These are phyloP conservation scores for Talaromyces marneffei DNA, from an alignment of 2,329 filamentous ascomycete genomes.

Conservation along the genomic window DNA sequence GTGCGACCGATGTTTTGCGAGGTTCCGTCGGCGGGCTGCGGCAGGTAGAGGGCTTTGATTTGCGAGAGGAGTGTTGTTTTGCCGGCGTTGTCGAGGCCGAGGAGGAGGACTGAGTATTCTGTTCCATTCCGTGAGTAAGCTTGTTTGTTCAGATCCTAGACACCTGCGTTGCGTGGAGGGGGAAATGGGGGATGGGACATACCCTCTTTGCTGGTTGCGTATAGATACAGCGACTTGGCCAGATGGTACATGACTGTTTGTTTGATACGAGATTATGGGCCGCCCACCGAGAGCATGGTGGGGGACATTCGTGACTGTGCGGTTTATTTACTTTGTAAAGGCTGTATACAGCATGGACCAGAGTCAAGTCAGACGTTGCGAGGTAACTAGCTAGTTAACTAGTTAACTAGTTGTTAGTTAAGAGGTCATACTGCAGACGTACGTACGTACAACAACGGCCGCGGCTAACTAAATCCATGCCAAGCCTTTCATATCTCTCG, in stretches of 20 bases:
- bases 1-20: slow-evolving; percentile 66
- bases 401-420: no score
- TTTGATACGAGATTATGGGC: neutral
- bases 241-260: slow-evolving; percentile 76
- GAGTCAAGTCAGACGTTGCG: neutral
- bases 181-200: no score
- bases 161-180: no score
- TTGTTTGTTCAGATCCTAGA: neutral
- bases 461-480: neutral
- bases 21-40: slow-evolving; percentile 35
- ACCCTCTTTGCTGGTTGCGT: slow-evolving; percentile 97
- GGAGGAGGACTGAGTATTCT: slow-evolving; percentile 96
- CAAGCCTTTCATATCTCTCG: neutral
- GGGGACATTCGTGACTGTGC: neutral
- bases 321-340: neutral
- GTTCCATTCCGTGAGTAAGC: slow-evolving; percentile 1
- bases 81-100: slow-evolving; percentile 95
- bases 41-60: slow-evolving; percentile 76
- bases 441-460: neutral
- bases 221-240: slow-evolving; percentile 86
- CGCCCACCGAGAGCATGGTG: slow-evolving; percentile 15
- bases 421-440: no score
- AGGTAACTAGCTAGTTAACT: no score
- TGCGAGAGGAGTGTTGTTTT: slow-evolving; percentile 98
- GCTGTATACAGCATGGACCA: neutral